Conservation (phyloP, 306 rosid species). For the Senna tora region DNA sequence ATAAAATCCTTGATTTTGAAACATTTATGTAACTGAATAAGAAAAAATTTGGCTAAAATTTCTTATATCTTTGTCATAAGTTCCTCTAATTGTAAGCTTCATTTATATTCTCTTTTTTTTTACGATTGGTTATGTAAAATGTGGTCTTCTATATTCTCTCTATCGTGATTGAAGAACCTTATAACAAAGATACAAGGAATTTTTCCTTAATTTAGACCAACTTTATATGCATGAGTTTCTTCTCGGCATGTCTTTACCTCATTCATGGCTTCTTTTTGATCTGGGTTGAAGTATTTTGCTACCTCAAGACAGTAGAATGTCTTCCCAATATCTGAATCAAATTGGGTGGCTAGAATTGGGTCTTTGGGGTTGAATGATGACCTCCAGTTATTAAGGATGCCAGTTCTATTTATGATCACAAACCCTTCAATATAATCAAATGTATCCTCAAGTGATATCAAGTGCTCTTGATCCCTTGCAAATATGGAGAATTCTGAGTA, state of each 20-base stretch:
- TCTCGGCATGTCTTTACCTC: slow-evolving; percentile 51
- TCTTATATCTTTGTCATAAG: too few relatives aligned
- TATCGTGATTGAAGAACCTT: too few relatives aligned
- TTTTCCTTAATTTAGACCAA: too few relatives aligned
- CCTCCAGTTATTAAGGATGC: slow-evolving; percentile 83
- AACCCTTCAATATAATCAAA: slow-evolving; percentile 92
- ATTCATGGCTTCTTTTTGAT: slow-evolving; percentile 53
- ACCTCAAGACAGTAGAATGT: slow-evolving; percentile 83
- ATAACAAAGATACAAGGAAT: too few relatives aligned
- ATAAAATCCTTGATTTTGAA: too few relatives aligned
- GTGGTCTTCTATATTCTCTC: too few relatives aligned
- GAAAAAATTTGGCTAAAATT: too few relatives aligned
- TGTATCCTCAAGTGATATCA: slow-evolving; percentile 70
- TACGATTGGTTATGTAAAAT: too few relatives aligned
- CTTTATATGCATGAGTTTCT: too few relatives aligned
- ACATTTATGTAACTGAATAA: too few relatives aligned
- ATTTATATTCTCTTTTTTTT: too few relatives aligned
- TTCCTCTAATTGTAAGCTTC: too few relatives aligned
- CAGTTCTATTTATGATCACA: slow-evolving; percentile 72
- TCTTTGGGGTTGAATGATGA: slow-evolving; percentile 79
- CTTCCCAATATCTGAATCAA: slow-evolving; percentile 77
- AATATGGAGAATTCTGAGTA: slow-evolving; percentile 79
- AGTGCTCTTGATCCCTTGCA: slow-evolving; percentile 77
- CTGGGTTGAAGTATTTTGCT: slow-evolving; percentile 76
- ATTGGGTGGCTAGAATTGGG: slow-evolving; percentile 72